Evolutionary conservation across 108 stramenopile species (phyloP), one percentile per base, ranked within the genome.

Genomic region (Hondaea fermentalgiana): DNA sequence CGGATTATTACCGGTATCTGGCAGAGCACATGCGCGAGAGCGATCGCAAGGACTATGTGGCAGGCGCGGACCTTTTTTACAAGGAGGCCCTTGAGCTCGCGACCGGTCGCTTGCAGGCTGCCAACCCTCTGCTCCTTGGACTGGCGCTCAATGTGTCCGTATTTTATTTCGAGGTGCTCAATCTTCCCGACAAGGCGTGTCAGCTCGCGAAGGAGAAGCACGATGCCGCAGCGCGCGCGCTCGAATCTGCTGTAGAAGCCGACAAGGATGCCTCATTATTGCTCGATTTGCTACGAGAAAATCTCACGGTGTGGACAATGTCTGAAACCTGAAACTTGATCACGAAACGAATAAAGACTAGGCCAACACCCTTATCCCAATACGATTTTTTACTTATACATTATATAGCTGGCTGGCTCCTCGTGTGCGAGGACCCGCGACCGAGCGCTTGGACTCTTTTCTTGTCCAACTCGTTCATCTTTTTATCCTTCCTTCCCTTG

Each of bases 101-200:
- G 5, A 45, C 19, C n/a, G 23, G 28, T 6, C 76, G 28, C 6
- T 53, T 83, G 76, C 76, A 21, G 49, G 43, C 76, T 12, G 76
- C 76, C 12, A 47, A 53, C 51, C 51, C 76, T 14, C 51, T 83
- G 49, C 76, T 47, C 10, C 51, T 83, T 53, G 76, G 76, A 6
- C 76, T 83, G 25, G 51, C 25, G 6, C 51, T 83, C n/a, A 83
- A 83, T 83, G 76, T 53, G 49, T 83, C 76, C 51, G 76, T 83
- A n/a, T 83, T 83, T 83, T 83, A 83, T 53, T 83, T 83, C 28
- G 76, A 83, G 28, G 51, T 83, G 4, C 45, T 83, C 49, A 83
- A 83, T 35, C 19, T 28, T 25, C 76, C 76, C n/a, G 76, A 83
- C 76, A 83, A 83, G 76, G 76, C 76, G 0, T 83, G 76, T 2